A percentile compares a stretch with the other conserved stretches of the same genome.
These are phyloP conservation scores for Fraxinus dipetala DNA, from an alignment of 305 asterid species.

Conservation along the genomic window DNA sequence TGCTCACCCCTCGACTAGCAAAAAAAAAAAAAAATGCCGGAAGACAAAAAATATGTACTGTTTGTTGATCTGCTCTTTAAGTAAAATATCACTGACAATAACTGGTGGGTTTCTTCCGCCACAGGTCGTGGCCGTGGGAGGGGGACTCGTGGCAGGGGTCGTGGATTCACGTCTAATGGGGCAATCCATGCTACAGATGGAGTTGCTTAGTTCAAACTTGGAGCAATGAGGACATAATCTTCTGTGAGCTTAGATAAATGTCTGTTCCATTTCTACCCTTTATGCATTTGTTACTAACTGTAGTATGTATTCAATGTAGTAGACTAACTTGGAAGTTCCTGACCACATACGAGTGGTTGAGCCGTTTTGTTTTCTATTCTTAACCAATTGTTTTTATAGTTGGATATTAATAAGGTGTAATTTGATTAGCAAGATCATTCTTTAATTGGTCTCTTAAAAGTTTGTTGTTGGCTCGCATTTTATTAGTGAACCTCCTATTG, in stretches of 20 bases:
- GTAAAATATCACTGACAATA: not conserved
- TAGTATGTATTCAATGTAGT: slow-evolving; percentile 32
- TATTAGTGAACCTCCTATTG: not conserved
- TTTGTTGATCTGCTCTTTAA: not conserved
- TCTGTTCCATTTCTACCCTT: slow-evolving; percentile 30
- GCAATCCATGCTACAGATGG: slow-evolving; percentile 26
- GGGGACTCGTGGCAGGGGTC: slow-evolving; percentile 46
- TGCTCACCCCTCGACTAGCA: not conserved
- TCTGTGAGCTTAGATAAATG: slow-evolving; percentile 22
- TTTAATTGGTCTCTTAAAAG: not conserved
- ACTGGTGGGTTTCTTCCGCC: slow-evolving; percentile 5
- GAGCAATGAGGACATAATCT: slow-evolving; percentile 11
- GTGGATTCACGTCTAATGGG: slow-evolving; percentile 42
- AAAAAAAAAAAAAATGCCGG: not conserved
- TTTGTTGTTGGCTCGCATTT: not conserved
- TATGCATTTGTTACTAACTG: slow-evolving; percentile 27
- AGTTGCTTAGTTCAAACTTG: slow-evolving; percentile 20
- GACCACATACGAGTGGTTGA: slow-evolving; percentile 40
- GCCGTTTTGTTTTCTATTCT: slow-evolving; percentile 36
- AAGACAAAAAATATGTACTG: not conserved
- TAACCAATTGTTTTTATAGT: slow-evolving; percentile 18
- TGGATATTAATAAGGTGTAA: slow-evolving; percentile 29
- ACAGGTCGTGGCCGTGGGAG: slow-evolving; percentile 54
- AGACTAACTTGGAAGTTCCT: slow-evolving; percentile 24
- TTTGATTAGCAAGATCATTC: slow-evolving; percentile 39